phyloP scores from a whole-genome alignment of 2,329 filamentous ascomycete genomes.

The Colletotrichum falcatum region DNA sequence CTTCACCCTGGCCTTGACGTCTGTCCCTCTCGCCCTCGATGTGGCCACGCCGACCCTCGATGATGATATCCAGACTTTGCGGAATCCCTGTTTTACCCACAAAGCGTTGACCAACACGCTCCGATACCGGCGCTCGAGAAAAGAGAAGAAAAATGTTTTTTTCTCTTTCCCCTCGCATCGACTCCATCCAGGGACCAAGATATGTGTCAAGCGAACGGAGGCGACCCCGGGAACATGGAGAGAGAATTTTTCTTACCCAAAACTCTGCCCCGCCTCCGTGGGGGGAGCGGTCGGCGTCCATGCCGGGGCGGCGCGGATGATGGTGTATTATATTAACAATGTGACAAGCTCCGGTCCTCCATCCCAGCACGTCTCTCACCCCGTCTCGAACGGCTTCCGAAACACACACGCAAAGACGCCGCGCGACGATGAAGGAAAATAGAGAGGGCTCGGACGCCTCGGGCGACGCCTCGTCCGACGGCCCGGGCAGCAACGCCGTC shows the following conservation, averaged over 20 bases:
- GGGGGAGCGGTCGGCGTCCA: background rate
- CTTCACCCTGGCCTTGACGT: background rate
- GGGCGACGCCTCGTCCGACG: background rate
- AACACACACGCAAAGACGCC: background rate
- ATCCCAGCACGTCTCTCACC: background rate
- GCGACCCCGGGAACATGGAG: background rate
- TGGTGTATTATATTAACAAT: slow-evolving; percentile 1
- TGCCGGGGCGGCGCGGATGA: background rate
- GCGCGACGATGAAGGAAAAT: background rate
- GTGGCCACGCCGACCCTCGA: no score
- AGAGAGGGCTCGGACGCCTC: background rate
- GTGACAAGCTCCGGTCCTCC: background rate
- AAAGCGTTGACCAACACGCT: background rate
- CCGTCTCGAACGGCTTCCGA: background rate
- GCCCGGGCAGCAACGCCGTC: slow-evolving; percentile 5
- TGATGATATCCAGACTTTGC: background rate
- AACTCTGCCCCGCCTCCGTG: no score
- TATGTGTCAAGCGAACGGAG: background rate
- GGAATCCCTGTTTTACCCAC: background rate
- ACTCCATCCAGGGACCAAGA: slow-evolving; percentile 1
- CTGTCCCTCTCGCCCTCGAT: accelerated
- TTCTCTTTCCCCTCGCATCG: background rate
- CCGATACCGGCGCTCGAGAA: slow-evolving; percentile 8
- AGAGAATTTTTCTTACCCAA: background rate
- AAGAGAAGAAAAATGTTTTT: no score